Conservation (phyloP, 345 rosid genomes). For the Populus simonii region DNA sequence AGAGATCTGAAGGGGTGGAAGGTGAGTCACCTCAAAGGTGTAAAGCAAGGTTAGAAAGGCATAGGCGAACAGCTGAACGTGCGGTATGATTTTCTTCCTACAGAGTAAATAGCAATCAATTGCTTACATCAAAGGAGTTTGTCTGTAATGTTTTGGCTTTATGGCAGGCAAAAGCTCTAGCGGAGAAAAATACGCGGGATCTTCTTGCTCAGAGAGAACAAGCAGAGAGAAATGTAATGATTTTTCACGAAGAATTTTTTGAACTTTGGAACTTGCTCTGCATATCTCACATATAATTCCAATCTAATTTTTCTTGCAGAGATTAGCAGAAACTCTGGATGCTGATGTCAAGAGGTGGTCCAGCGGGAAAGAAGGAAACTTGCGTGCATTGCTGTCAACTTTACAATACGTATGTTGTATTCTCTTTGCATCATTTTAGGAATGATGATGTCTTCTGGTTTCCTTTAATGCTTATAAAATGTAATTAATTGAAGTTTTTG, state of each 20-base stretch:
- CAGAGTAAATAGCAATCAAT: background rate
- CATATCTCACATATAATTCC: background rate
- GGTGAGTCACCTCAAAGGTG: conserved; percentile 93
- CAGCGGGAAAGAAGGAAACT: conserved; percentile 87
- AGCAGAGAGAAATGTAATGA: conserved; percentile 73
- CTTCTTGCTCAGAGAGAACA: conserved; percentile 85
- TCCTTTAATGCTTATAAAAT: background rate
- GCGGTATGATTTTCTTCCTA: conserved; percentile 45
- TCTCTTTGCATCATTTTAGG: background rate
- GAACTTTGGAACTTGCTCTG: background rate
- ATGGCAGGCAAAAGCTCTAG: conserved; percentile 91
- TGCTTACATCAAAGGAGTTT: background rate
- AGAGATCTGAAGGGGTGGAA: conserved; percentile 53
- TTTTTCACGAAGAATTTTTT: conserved; percentile 6
- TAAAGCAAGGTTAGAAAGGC: conserved; percentile 89
- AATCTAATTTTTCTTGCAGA: conserved; percentile 45
- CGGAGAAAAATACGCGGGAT: conserved; percentile 93
- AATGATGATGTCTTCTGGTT: background rate
- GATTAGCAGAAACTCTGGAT: conserved; percentile 80
- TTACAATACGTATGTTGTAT: conserved; percentile 76
- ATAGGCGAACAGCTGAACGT: conserved; percentile 87
- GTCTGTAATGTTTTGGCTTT: conserved; percentile 13
- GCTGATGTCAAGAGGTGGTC: conserved; percentile 98
- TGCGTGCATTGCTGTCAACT: conserved; percentile 95
- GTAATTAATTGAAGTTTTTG: background rate